Evolutionary conservation across 2,329 filamentous ascomycete genomes (phyloP).

Genomic region (Microdochium trichocladiopsis): DNA sequence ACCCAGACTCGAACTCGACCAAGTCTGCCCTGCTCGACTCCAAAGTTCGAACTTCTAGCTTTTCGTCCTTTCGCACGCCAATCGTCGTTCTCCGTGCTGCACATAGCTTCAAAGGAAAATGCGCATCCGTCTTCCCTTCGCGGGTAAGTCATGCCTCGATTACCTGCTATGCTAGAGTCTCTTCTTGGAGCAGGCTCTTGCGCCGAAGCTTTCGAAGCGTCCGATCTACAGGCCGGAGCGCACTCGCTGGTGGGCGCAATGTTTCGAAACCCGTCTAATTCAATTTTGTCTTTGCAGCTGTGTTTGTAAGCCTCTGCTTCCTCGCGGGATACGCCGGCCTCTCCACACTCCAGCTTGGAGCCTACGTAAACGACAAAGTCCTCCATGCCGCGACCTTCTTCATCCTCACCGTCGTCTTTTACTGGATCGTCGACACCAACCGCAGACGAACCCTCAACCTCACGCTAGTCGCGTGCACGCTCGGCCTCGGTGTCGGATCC

Average conservation of each 20-base stretch:
- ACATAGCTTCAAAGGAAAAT: no score
- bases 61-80: no score
- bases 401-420: slow-evolving; percentile 78
- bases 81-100: no score
- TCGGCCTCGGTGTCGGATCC: slow-evolving; percentile 62
- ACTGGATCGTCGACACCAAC: slow-evolving; percentile 93
- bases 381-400: slow-evolving; percentile 88
- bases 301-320: slow-evolving; percentile 64
- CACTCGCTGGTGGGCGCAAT: no score
- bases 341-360: slow-evolving; percentile 49
- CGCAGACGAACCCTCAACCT: slow-evolving; percentile 80
- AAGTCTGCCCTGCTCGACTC: no score
- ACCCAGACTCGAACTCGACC: no score
- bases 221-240: neutral
- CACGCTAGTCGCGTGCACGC: slow-evolving; percentile 73
- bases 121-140: slow-evolving; percentile 84
- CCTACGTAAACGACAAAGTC: slow-evolving; percentile 76
- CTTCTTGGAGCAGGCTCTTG: neutral
- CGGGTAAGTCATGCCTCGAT: slow-evolving; percentile 51
- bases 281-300: slow-evolving; percentile 38
- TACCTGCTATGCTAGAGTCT: neutral
- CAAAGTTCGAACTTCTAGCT: no score
- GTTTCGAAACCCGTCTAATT: neutral
- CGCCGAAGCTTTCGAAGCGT: neutral
- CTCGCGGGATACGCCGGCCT: slow-evolving; percentile 76